Base-by-base conservation (phyloP, 108 stramenopile genomes). In the Bacterosira constricta region DNA sequence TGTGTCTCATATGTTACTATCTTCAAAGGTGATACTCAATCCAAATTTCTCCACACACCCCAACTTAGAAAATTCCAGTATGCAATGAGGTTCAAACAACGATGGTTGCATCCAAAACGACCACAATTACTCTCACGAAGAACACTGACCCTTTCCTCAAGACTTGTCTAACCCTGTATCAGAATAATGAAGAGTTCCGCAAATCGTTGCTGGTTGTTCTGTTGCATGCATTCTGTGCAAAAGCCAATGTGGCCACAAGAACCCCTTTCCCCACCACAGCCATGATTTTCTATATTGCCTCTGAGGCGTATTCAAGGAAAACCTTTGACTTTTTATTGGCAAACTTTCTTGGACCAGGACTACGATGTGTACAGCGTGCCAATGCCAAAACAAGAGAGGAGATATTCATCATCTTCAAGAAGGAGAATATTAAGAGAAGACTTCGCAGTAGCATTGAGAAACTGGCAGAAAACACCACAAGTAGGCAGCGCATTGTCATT, bases 231-330 rank as follows among this genome's bases (percentile, higher is more conserved):
- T 15, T 45, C 18, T 15, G 17, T 17, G 18, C 18, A 18, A 45
- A 45, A 45, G 18, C 18, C 17, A 45, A 45, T 17, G 44, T 15
- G 15, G 17, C 15, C 18, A 15, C 15, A 45, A 45, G 18, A 17
- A 15, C 44, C 15, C 44, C 17, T 15, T 45, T 45, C 17, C 44
- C 44, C 15, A 45, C 18, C 20, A 20, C 20, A n/a, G 54, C 54
- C n/a, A 55, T 55, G 54, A 55, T 20, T 20, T 55, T 55, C 54
- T 55, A 20, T 20, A 55, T 55, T 55, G 54, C 54, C n/a, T 55
- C 31, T n/a, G 18, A 32, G n/a, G n/a, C 54, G 20, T 55, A 20
- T 15, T 55, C 54, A 15, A 15, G 18, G n/a, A 15, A 20, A 20
- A 20, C 54, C n/a, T 55, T 55, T 55, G 54, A 55, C 20, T 55